A percentile compares a stretch with the other conserved stretches of the same genome.
phyloP scores from a whole-genome alignment of 768 basidiomycete genomes.

The Suillus occidentalis region DNA sequence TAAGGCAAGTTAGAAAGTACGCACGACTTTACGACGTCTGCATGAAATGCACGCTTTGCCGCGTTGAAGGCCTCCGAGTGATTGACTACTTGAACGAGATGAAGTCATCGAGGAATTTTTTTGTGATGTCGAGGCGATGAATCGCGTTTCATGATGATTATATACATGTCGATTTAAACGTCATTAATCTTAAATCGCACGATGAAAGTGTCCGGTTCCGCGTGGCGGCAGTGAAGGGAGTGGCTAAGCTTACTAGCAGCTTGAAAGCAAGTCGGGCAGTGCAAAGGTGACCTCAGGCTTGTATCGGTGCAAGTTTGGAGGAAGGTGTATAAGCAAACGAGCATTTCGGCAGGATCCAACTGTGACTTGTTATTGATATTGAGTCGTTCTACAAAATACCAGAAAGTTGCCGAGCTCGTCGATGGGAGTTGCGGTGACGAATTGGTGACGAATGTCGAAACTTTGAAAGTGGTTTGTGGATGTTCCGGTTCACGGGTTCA shows the following conservation, averaged over 20 bases:
- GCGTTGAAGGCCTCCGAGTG: conserved; percentile 36
- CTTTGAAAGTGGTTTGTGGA: too few species aligned
- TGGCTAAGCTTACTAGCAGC: background rate
- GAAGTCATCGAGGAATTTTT: conserved; percentile 4
- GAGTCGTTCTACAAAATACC: background rate
- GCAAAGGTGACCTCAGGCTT: background rate
- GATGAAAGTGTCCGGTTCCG: background rate
- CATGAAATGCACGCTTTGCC: conserved; percentile 56
- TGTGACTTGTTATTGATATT: background rate
- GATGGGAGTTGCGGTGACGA: background rate
- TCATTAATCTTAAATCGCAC: background rate
- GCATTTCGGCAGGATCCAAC: background rate
- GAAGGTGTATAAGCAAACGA: background rate
- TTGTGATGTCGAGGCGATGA: too few species aligned
- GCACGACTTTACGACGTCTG: conserved; percentile 52
- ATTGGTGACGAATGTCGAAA: too few species aligned
- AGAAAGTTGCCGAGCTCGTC: background rate
- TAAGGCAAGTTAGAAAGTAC: background rate
- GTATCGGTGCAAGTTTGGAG: background rate
- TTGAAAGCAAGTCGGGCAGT: background rate
- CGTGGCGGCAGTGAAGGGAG: background rate
- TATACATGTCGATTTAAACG: background rate
- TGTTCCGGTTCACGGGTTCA: background rate
- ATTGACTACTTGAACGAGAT: conserved; percentile 9
- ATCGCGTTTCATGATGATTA: background rate